These are phyloP conservation scores for Fusarium nelsonii DNA, from an alignment of 2,329 filamentous ascomycete genomes.

Conservation along the genomic window DNA sequence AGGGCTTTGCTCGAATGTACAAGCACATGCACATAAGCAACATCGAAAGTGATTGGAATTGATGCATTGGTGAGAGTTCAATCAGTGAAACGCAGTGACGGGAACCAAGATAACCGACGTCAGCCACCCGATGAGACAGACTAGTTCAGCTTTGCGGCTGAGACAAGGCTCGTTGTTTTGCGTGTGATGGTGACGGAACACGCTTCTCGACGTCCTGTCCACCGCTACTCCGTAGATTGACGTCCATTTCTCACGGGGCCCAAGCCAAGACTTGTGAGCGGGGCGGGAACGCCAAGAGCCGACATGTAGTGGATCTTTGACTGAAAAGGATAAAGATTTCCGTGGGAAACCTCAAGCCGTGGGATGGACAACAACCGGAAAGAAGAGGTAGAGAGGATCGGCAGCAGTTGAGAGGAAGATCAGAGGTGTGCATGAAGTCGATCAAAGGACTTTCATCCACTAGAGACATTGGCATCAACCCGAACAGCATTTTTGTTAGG, in stretches of 20 bases:
- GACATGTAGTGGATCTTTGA: slow-evolving; percentile 27
- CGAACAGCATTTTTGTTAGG: slow-evolving; percentile 6
- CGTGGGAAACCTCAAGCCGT: slow-evolving; percentile 34
- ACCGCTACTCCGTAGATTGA: slow-evolving; percentile 45
- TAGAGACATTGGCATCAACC: slow-evolving; percentile 16
- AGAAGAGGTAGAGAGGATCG: slow-evolving; percentile 38
- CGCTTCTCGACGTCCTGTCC: slow-evolving; percentile 25
- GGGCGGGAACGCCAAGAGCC: slow-evolving; percentile 41
- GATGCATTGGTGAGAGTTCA: slow-evolving; percentile 24
- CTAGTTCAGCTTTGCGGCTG: slow-evolving; percentile 32
- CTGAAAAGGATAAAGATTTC: slow-evolving; percentile 40
- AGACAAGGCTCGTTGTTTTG: slow-evolving; percentile 22
- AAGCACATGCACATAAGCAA: not conserved
- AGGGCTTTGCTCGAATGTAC: not conserved
- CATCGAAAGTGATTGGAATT: slow-evolving; percentile 13
- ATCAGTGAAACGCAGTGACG: slow-evolving; percentile 38
- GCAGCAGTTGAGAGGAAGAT: slow-evolving; percentile 34
- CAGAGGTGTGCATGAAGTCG: slow-evolving; percentile 37
- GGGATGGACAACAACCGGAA: slow-evolving; percentile 29
- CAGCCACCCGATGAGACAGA: slow-evolving; percentile 35
- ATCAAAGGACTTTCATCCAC: slow-evolving; percentile 30
- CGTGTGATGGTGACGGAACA: slow-evolving; percentile 13
- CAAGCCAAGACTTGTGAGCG: slow-evolving; percentile 33
- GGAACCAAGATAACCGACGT: slow-evolving; percentile 34
- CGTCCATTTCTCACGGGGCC: slow-evolving; percentile 39